phyloP scores from a whole-genome alignment of 495 filamentous ascomycete species.

The Aspergillus heteromorphus region DNA sequence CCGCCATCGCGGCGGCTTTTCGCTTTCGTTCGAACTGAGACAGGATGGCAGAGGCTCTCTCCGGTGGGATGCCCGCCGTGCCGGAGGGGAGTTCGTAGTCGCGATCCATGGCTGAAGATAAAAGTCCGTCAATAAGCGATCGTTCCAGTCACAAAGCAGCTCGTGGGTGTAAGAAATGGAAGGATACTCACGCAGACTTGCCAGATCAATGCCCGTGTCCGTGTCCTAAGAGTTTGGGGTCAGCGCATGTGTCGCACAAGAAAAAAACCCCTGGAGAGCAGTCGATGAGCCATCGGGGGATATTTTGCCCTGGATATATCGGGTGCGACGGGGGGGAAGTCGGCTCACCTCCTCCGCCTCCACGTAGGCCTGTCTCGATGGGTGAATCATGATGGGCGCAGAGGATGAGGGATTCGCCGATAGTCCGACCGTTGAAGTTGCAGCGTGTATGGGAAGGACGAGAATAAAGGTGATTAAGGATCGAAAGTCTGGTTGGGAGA shows the following conservation, averaged over 20 bases:
- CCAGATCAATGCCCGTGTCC: constrained; percentile 69
- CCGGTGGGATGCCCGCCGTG: constrained; percentile 70
- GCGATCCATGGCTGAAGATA: constrained; percentile 63
- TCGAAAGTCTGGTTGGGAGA: neutral
- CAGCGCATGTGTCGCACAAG: constrained; percentile 14
- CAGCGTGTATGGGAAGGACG: no score
- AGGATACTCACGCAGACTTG: constrained; percentile 67
- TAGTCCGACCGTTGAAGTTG: constrained; percentile 5
- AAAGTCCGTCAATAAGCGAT: constrained; percentile 3
- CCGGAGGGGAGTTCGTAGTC: constrained; percentile 76
- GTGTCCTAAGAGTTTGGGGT: constrained; percentile 39
- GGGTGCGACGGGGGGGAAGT: neutral
- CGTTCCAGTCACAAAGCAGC: neutral
- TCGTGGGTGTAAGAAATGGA: neutral
- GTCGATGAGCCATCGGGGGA: neutral
- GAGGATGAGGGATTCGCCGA: neutral
- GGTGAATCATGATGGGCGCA: constrained; percentile 68
- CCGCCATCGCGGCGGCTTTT: constrained; percentile 81
- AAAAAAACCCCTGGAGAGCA: neutral
- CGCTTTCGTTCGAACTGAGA: constrained; percentile 87
- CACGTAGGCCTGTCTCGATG: constrained; percentile 89
- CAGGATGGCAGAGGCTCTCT: constrained; percentile 82
- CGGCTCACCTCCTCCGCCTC: constrained; percentile 82
- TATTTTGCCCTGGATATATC: no score
- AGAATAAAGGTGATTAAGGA: neutral